phyloP scores from a whole-genome alignment of 345 rosid genomes.

The Balakata baccata region DNA sequence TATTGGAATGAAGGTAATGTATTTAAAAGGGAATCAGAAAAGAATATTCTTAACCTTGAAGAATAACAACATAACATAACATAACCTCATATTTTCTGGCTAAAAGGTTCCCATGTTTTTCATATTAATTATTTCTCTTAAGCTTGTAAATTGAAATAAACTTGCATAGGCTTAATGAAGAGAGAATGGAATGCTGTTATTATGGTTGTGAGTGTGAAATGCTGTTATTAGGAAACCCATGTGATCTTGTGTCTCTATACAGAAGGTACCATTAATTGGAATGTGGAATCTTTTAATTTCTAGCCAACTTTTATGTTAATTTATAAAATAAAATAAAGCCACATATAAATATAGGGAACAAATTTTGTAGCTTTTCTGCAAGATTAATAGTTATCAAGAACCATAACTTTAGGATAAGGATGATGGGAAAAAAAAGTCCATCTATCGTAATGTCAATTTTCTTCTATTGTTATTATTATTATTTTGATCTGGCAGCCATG shows the following conservation, averaged over 20 bases:
- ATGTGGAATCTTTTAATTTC: conserved; percentile 1
- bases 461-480: not conserved
- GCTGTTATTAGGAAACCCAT: too few species aligned
- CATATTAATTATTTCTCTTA: too few species aligned
- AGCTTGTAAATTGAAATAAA: too few species aligned
- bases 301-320: not conserved
- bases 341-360: not conserved
- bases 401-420: conserved; percentile 36
- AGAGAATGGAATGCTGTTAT: too few species aligned
- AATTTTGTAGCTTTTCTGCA: conserved; percentile 22
- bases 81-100: too few species aligned
- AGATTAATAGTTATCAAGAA: conserved; percentile 13
- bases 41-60: too few species aligned
- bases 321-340: not conserved
- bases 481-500: conserved; percentile 10
- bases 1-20: not conserved
- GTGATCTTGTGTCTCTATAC: not conserved
- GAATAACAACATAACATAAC: too few species aligned
- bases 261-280: conserved; percentile 4
- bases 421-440: conserved; percentile 20
- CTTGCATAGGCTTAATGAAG: too few species aligned
- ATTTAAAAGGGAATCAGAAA: too few species aligned
- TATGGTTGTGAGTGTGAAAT: too few species aligned
- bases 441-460: conserved; percentile 14
- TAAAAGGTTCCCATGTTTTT: too few species aligned